Conservation (phyloP, 441 rosid genomes). For the Arabidopsis lyrata region DNA sequence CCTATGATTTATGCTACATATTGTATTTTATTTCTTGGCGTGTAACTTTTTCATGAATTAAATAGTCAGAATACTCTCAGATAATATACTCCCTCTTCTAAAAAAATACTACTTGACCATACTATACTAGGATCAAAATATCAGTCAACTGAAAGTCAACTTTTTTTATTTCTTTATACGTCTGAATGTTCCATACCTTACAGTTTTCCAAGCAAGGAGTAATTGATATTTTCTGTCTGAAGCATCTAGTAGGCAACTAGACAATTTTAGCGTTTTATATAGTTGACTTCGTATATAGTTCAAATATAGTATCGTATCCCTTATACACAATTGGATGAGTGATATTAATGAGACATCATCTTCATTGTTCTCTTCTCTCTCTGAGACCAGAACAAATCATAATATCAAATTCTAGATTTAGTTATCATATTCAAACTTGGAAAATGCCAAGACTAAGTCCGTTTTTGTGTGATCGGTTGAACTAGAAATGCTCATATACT, state of each 20-base stretch:
- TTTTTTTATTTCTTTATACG: too few species aligned
- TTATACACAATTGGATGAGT: not conserved
- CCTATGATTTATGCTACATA: slow-evolving; percentile 20
- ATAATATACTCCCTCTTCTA: too few species aligned
- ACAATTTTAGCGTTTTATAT: not conserved
- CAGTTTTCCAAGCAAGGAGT: too few species aligned
- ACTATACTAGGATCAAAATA: too few species aligned
- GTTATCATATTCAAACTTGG: not conserved
- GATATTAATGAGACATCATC: not conserved
- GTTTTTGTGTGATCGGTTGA: not conserved
- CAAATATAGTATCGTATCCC: not conserved
- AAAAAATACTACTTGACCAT: too few species aligned
- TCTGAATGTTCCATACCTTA: too few species aligned
- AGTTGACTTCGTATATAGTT: not conserved
- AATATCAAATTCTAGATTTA: not conserved
- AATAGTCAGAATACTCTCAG: slow-evolving; percentile 9
- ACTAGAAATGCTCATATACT: not conserved
- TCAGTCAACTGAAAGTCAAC: too few species aligned
- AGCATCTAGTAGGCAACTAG: not conserved
- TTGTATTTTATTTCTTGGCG: slow-evolving; percentile 32
- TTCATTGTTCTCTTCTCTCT: not conserved
- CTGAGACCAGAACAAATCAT: not conserved
- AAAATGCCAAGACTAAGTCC: not conserved
- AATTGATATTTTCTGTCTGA: not conserved
- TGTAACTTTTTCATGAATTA: slow-evolving; percentile 20